Evolutionary conservation across 1,139 yeast genomes (phyloP), one percentile per base, ranked within the genome.

Genomic region (Saccharomyces hybrid): DNA sequence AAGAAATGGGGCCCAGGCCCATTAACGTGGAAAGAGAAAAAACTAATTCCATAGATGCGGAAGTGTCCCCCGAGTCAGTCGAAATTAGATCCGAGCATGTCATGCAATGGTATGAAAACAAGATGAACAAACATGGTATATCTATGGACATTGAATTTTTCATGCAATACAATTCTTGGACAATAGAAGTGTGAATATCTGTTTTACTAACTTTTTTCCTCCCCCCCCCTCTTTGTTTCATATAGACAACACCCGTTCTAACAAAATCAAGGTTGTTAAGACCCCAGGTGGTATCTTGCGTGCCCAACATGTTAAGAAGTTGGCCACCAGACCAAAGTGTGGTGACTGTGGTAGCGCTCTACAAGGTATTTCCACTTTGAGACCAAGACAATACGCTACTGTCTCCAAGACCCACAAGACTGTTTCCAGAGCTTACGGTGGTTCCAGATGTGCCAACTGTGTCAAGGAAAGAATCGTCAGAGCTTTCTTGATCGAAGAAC

Each of bases 401-500:
- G 83, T 91, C 72, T 89, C 97, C 69, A 90, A 86, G 83, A 88
- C 97, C 74, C 88, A 87, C 84, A 91, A 93, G 86, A 87, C 97
- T 69, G 99, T 93, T 70, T 91, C 91, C 77, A 93, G 99, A 85
- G 91, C 97, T 73, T 93, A 93, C 91, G 99, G 99, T 82, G 99
- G 99, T 78, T 85, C 95, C 73, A 84, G 95, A 83, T 90, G 97
- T 81, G 96, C 96, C 74, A 86, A 85, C 88, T 88, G 97, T 82
- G 97, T 91, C 75, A 90, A 89, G 85, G 96, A 90, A 80, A 88
- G 97, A 86, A 86, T 93, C 72, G 90, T 91, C 77, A 91, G 98
- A 83, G 97, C 99, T 75, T 93, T 93, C 89, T 86, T 93, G 78
- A 88, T 93, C 70, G 98, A 93, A 83, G 99, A 93, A 83, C 98